Evolutionary conservation across 345 rosid genomes (phyloP), one percentile per base, ranked within the genome.

Genomic region (Rhizophora apiculata): DNA sequence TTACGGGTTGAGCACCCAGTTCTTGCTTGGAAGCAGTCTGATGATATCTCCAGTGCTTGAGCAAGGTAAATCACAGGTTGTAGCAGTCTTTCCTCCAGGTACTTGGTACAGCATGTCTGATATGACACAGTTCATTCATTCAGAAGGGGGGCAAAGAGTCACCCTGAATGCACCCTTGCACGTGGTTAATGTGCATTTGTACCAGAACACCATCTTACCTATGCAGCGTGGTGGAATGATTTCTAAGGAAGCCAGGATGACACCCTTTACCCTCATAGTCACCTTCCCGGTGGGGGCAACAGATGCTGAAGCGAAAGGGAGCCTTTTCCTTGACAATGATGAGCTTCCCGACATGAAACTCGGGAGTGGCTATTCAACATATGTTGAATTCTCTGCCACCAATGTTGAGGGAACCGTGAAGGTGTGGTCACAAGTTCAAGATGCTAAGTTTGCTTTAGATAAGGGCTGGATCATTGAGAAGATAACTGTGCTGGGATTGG

Each of bases 31-130:
- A 37, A 86, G 85, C 71, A 81, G 96, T 75, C 83, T 96, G 6
- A 86, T 96, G 98, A 79, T 92, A 48, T 92, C 99, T 36, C 99
- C 98, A 1, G 99, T 92, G 77, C 90, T 96, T 15, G 84, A 92
- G 67, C 32, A 90, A 72, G 98, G 96, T 21, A 83, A 81, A 75
- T 78, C 96, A 51, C 39, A 74, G 60, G 96, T 95, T 3, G 80
- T 73, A 29, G 98, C 98, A 59, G 78, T 95, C 53, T 95, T 95
- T 67, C 94, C 97, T 56, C 99, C 92, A 0, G 98, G 99, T 37
- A 75, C 88, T 56, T 95, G 99, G 99, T 95, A 92, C 86, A 89
- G 78, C 72, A 65, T 95, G 62, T 92, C 89, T 27, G 94, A 95
- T 63, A 79, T 85, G 94, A 81, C 83, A 8, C 81, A 85, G 76